These are phyloP conservation scores for Termitomyces sp. DNA, from an alignment of 768 basidiomycete genomes.

Conservation along the genomic window DNA sequence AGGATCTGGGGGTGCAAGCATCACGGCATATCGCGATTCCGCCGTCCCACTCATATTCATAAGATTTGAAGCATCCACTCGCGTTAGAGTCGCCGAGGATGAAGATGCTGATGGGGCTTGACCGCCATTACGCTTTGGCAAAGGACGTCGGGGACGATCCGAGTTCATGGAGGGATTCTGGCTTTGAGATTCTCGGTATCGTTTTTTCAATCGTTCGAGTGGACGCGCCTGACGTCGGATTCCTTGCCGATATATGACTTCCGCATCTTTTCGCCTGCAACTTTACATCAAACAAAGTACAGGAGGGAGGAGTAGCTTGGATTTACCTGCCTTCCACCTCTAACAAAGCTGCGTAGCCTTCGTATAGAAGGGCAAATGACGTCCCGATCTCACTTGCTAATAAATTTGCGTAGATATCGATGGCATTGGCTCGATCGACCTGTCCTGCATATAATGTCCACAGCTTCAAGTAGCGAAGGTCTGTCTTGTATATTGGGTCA, in stretches of 20 bases:
- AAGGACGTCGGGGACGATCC: conserved; percentile 23
- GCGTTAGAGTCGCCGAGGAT: conserved; percentile 28
- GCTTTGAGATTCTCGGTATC: conserved; percentile 76
- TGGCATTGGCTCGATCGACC: conserved; percentile 65
- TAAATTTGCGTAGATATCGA: conserved; percentile 72
- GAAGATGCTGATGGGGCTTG: conserved; percentile 27
- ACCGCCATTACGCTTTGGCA: conserved; percentile 18
- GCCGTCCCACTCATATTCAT: conserved; percentile 34
- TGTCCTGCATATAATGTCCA: conserved; percentile 88
- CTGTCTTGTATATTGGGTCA: conserved; percentile 82
- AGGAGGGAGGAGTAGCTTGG: not conserved
- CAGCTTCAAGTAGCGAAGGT: conserved; percentile 86
- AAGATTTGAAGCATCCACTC: conserved; percentile 19
- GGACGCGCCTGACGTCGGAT: conserved; percentile 82
- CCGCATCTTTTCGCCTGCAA: conserved; percentile 70
- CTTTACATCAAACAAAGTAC: not conserved
- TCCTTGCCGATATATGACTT: conserved; percentile 76
- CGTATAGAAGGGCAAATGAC: conserved; percentile 77
- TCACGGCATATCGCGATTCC: conserved; percentile 61
- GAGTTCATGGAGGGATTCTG: conserved; percentile 27
- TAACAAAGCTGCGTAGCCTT: conserved; percentile 82
- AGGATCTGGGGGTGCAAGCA: conserved; percentile 66
- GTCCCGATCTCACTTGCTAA: conserved; percentile 73
- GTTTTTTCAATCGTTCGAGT: conserved; percentile 75
- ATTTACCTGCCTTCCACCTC: conserved; percentile 71